A percentile compares a stretch with the other conserved stretches of the same genome.
These are phyloP conservation scores for Rhizopogon vinicolor DNA, from an alignment of 768 basidiomycete genomes.

Conservation along the genomic window DNA sequence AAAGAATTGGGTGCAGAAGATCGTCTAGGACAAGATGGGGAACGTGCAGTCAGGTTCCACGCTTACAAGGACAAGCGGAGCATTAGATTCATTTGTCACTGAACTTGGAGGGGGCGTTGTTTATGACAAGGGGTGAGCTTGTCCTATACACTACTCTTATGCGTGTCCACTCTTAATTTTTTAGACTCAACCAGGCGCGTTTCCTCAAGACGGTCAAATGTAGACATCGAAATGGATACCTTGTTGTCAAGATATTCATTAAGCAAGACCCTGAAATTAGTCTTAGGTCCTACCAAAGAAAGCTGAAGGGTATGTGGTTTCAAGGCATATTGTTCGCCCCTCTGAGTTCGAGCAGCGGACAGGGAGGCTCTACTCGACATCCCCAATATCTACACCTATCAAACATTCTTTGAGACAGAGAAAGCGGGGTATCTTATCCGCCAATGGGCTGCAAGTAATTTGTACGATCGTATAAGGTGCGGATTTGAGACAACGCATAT, in stretches of 20 bases:
- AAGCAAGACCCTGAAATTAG: constrained; percentile 88
- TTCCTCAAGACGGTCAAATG: constrained; percentile 82
- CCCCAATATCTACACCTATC: constrained; percentile 85
- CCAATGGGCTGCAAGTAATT: constrained; percentile 90
- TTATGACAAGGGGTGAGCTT: constrained; percentile 83
- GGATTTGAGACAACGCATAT: constrained; percentile 14
- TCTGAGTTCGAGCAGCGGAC: constrained; percentile 52
- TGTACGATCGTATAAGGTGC: constrained; percentile 97
- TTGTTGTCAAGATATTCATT: constrained; percentile 93
- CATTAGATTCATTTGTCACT: constrained; percentile 85
- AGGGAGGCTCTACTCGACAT: constrained; percentile 81
- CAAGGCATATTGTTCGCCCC: background rate
- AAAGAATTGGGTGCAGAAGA: background rate
- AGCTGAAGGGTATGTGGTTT: constrained; percentile 62
- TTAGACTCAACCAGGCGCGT: constrained; percentile 26
- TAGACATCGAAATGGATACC: constrained; percentile 73
- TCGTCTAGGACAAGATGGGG: constrained; percentile 49
- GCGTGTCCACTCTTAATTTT: background rate
- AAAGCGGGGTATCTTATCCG: constrained; percentile 93
- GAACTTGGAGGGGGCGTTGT: constrained; percentile 85
- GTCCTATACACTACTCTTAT: background rate
- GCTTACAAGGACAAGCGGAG: constrained; percentile 68
- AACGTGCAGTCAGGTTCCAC: constrained; percentile 71
- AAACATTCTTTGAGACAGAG: constrained; percentile 89
- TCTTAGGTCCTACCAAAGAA: constrained; percentile 65